Percentiles rank a stretch among this genome's conserved stretches.
Evolutionary conservation across 2,329 filamentous ascomycete species (phyloP).

Genomic region (Neophaeococcomyces aloes): DNA sequence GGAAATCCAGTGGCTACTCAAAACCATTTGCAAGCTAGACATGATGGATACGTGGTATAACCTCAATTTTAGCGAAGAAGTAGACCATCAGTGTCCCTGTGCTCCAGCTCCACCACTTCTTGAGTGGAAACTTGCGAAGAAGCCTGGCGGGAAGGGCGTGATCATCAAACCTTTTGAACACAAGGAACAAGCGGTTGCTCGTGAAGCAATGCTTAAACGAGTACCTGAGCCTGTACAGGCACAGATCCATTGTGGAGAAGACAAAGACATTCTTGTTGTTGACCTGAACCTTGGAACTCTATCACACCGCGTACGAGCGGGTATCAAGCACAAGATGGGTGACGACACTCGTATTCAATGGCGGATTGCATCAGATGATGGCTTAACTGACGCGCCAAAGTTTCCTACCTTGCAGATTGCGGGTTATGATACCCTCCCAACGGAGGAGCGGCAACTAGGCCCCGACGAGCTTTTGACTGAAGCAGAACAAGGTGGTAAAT

Average conservation of each 20-base stretch:
- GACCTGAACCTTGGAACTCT: constrained; percentile 22
- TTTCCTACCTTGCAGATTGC: no score
- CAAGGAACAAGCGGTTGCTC: constrained; percentile 38
- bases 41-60: not conserved
- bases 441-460: no score
- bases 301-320: constrained; percentile 28
- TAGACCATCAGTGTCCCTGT: constrained; percentile 4
- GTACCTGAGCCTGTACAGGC: constrained; percentile 35
- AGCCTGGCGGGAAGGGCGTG: constrained; percentile 17
- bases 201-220: constrained; percentile 42
- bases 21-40: not conserved
- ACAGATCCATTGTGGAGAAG: constrained; percentile 18
- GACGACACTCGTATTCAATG: not conserved
- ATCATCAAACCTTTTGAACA: constrained; percentile 41
- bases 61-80: not conserved
- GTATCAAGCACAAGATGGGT: constrained; percentile 13
- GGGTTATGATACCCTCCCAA: no score
- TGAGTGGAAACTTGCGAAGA: constrained; percentile 6
- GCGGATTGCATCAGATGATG: not conserved
- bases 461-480: no score
- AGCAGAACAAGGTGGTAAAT: no score
- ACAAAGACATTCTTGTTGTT: constrained; percentile 3
- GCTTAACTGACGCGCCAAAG: no score
- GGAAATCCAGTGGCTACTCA: constrained; percentile 9
- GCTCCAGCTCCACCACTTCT: constrained; percentile 10